Evolutionary conservation across 805 yeast species (phyloP), one percentile per base, ranked within the genome.

Genomic region (Zygotorulaspora chibaensis): DNA sequence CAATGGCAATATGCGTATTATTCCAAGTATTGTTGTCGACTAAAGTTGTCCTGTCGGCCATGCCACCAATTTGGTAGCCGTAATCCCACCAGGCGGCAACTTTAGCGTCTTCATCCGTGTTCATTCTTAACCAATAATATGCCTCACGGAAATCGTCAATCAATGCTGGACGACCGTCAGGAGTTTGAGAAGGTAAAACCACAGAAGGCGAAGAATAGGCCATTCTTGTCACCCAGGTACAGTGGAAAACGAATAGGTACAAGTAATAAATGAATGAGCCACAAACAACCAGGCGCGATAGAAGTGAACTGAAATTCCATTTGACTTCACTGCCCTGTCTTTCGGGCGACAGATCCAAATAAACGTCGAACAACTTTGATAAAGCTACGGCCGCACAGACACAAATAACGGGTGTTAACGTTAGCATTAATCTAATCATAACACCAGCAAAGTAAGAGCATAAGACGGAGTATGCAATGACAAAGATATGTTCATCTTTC

Each of bases 1-100:
- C 99, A 12, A 96, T 89, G 55, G 99, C 99, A 68, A 93, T 95
- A 66, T 93, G 99, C 3, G 99, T 93, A 73, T 93, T 93, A 67
- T 93, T 93, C 99, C 99, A 93, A 9, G 99, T 93, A 71, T 93
- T 93, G 77, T 93, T 93, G 68, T 93, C 99, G 33, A 95, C 99
- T 57, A 93, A 75, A 5, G 99, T 93, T 53, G 98, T 91, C 63
- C 99, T 81, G 70, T 93, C 99, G 38, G 99, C 99, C 98, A 93
- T 93, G 52, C 99, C 99, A 58, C 99, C 99, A 61, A 93, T 93
- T 73, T 93, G 99, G 69, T 93, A 93, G 45, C 99, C 99, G 63
- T 95, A 95, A 73, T 95, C 99, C 99, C 99, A 93, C 99, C 99
- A 93, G 9, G 97, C 84, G 84, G 95, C 88, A 50, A 93, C 85